phyloP scores from a whole-genome alignment of 2,329 filamentous ascomycete species.

The Endoconidiophora polonica region DNA sequence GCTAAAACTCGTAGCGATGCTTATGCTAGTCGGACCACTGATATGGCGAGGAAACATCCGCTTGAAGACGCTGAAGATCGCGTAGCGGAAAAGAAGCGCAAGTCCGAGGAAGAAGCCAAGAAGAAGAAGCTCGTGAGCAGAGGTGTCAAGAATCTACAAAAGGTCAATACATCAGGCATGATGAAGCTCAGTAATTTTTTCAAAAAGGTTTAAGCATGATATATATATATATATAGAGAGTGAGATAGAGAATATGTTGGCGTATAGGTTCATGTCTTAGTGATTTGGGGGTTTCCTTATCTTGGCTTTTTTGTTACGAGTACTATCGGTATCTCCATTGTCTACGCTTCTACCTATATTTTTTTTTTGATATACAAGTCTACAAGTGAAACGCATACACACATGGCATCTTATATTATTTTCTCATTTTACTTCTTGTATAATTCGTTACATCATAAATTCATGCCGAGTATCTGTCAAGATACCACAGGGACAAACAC shows the following conservation, averaged over 20 bases:
- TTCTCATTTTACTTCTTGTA: background rate
- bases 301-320: background rate
- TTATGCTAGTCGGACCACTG: slow-evolving; percentile 47
- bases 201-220: slow-evolving; percentile 41
- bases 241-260: too few relatives aligned
- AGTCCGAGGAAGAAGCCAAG: slow-evolving; percentile 77
- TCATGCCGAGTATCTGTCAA: background rate
- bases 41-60: slow-evolving; percentile 54
- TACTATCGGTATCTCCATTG: too few relatives aligned
- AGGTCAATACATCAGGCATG: slow-evolving; percentile 86
- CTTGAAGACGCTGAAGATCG: slow-evolving; percentile 48
- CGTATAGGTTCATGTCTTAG: too few relatives aligned
- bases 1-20: slow-evolving; percentile 55
- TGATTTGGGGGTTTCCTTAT: background rate
- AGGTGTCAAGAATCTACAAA: slow-evolving; percentile 65
- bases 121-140: slow-evolving; percentile 58
- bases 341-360: too few relatives aligned
- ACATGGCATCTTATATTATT: background rate
- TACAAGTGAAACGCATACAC: background rate
- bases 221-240: too few relatives aligned
- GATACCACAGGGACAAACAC: too few relatives aligned
- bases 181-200: slow-evolving; percentile 96
- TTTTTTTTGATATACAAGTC: background rate
- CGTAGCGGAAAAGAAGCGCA: slow-evolving; percentile 64
- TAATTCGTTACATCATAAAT: background rate